phyloP scores from a whole-genome alignment of 352 stramenopile species.

The Phytophthora citrophthora region DNA sequence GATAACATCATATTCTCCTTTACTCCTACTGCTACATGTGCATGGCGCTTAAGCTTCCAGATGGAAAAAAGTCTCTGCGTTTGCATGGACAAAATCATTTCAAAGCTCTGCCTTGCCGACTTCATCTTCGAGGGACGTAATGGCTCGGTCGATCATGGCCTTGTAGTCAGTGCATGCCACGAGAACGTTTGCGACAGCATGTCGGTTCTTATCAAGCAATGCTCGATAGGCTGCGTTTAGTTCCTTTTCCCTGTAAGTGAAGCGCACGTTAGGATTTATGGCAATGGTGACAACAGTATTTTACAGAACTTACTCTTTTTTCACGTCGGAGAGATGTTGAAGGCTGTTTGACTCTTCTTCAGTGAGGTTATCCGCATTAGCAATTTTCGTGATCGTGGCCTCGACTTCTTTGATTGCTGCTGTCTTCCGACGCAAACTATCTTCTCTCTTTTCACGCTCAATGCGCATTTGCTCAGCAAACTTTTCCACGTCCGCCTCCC shows the following conservation, averaged over 20 bases:
- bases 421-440: constrained; percentile 51
- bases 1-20: constrained; percentile 28
- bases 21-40: constrained; percentile 31
- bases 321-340: constrained; percentile 51
- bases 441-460: constrained; percentile 57
- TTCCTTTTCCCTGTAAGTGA: constrained; percentile 41
- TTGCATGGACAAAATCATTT: constrained; percentile 5
- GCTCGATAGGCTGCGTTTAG: constrained; percentile 58
- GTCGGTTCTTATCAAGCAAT: constrained; percentile 65
- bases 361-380: constrained; percentile 60
- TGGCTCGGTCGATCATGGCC: constrained; percentile 60
- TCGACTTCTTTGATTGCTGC: constrained; percentile 72
- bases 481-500: constrained; percentile 55
- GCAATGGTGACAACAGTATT: no score
- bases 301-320: constrained; percentile 52
- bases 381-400: constrained; percentile 70
- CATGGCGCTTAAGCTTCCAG: constrained; percentile 18
- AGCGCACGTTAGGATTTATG: background rate
- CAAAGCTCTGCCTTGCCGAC: constrained; percentile 57
- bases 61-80: constrained; percentile 8
- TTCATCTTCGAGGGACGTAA: constrained; percentile 65
- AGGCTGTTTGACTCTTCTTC: constrained; percentile 49
- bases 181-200: constrained; percentile 67
- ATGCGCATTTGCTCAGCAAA: constrained; percentile 58
- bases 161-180: constrained; percentile 76